Evolutionary conservation across 2,329 filamentous ascomycete species (phyloP), one percentile per base, ranked within the genome.

Genomic region (Aspergillus novoparasiticus): DNA sequence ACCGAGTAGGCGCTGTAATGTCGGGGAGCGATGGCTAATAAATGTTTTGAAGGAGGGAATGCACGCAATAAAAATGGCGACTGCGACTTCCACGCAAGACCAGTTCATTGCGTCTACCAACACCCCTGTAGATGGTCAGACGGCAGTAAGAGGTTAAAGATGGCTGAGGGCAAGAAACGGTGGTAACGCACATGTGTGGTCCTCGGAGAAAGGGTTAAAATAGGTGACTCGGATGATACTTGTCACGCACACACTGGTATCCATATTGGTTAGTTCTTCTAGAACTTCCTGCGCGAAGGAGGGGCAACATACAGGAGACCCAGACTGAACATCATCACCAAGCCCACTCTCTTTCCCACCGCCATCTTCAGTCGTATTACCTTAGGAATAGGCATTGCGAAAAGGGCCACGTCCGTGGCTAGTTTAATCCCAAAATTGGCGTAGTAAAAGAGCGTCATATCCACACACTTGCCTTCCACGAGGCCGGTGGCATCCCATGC

Each of bases 51-150:
- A 67, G 0, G 65, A 66, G 6, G 69, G 69, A 11, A 71, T 56
- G n/a, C 68, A 69, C 1, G 69, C 63, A 11, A 69, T 70, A n/a
- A 71, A 66, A 32, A 69, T 58, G 2, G 64, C 68, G 12, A 71
- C 62, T 1, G 59, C 66, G 41, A 71, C 54, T 58, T 71, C 69
- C 5, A 67, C 63, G 16, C 64, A 70, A 3, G 69, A 71, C 69
- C 69, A 71, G 32, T 68, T 69, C 21, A 70, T 59, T 1, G 68
- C 34, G 21, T 68, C 53, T 2, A 71, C 68, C 14, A 70, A 56
- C 4, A 58, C 54, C 65, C 67, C 69, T 70, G 32, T 26, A n/a
- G 10, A 9, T 9, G 3, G 34, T 28, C 6, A 32, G 54, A 23
- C 8, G 32, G 63, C 12, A 34, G 58, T 56, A 56, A 56, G 11